Evolutionary conservation across 2,329 filamentous ascomycete species (phyloP), one percentile per base, ranked within the genome.

Genomic region (Claviceps pusilla): DNA sequence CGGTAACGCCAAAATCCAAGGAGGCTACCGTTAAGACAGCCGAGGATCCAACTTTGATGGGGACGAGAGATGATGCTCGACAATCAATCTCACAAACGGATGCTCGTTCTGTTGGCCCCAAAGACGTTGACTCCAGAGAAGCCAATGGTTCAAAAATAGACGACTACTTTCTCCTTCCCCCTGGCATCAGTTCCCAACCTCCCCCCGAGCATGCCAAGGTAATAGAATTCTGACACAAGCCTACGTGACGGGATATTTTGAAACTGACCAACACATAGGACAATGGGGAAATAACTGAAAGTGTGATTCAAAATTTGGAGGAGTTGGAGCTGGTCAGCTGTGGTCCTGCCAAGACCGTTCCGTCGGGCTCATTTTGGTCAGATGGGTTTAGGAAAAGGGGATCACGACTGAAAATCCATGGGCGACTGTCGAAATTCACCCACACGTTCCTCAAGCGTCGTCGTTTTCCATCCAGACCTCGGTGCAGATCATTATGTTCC

Each of bases 391-490:
- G 52, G 24, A 66, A 62, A 46, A 56, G 56, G 6, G 57, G 59
- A 10, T 59, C 64, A 0, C 64, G 65, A 59, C 57, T 66, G n/a
- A 70, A 66, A 39, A 63, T 68, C 2, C 69, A 69, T 10, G 50
- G 56, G 10, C 58, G 54, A 10, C 65, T 58, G 29, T 54, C 57
- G 3, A 67, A 61, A 4, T 55, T 63, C 3, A 65, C 66, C 4
- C 64, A 64, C 24, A 73, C 66, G 50, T 59, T 73, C 7, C 74
- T 76, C 51, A 65, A 68, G 5, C 71, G 63, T 45, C 65, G 68
- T 10, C 69, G 69, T 2, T 73, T 72, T 70, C 63, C 65, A 46
- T 67, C 68, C 4, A 73, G 70, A 55, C 59, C 64, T 19, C 73
- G 72, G 3, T 14, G 2, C n/a, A 48, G 43, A 31, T 73, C 73